Evolutionary conservation across 768 basidiomycete genomes (phyloP), one percentile per base, ranked within the genome.

Genomic region (Pleurotus sapidus): DNA sequence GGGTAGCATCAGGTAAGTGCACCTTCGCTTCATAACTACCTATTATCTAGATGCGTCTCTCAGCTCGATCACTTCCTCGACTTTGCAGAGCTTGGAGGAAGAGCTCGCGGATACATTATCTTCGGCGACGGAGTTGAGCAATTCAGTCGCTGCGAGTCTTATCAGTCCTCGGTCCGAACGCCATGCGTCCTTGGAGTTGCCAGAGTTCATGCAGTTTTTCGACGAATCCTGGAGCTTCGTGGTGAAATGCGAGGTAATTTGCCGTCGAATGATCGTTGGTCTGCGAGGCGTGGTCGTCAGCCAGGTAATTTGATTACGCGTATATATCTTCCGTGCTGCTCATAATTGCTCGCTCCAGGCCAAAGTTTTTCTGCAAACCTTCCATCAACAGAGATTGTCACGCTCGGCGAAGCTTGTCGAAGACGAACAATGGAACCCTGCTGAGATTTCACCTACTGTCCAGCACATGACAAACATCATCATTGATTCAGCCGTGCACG

Each of bases 371-470:
- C 75, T 99, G 24, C 86, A 90, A 65, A 72, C 77, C 0, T 98
- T 95, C 73, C 97, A 99, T 67, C 87, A 94, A 62, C 71, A 79
- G 9, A 81, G 89, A 50, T 82, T 98, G 45, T 83, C 87, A 2
- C 81, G 80, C 56, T 90, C 89, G 2, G 95, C 96, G 24, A 93
- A 89, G 68, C 74, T 93, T 24, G 96, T 99, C 6, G 95, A 98
- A 69, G 94, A 98, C 62, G 97, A 99, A 67, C 89, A 88, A 59
- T 98, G 97, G 97, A 84, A 78, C 57, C 89, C 90, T 14, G 79
- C 84, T 12, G 92, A 97, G 56, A 84, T 96, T 12, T 74, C 86
- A 1, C 65, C 75, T 3, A 61, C 74, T 3, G 71, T 91, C 24
- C 96, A 98, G 71, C 81, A 78, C 49, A 75, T 84, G n/a, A 80